phyloP scores from a whole-genome alignment of 805 yeast genomes.

The Tetrapisispora namnaoensis region DNA sequence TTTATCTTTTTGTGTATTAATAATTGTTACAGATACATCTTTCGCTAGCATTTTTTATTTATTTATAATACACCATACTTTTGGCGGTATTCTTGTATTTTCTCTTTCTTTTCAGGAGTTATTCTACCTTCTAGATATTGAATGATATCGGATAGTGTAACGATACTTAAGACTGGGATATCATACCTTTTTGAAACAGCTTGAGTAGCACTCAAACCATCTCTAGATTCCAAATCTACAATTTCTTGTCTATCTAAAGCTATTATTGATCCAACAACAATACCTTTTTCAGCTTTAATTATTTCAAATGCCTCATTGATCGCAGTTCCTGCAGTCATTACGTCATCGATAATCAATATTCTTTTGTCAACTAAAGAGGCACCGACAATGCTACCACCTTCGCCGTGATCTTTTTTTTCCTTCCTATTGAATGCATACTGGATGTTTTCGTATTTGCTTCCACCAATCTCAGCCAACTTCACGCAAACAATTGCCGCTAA shows the following conservation, averaged over 20 bases:
- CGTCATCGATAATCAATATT: constrained; percentile 87
- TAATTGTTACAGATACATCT: neutral
- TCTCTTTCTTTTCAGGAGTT: constrained; percentile 45
- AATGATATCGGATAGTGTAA: constrained; percentile 66
- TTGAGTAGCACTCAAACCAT: constrained; percentile 62
- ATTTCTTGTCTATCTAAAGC: constrained; percentile 96
- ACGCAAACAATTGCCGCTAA: constrained; percentile 88
- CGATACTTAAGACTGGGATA: constrained; percentile 80
- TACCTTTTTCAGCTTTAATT: constrained; percentile 58
- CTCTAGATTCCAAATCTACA: constrained; percentile 43
- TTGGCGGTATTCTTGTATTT: constrained; percentile 48
- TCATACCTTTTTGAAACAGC: constrained; percentile 60
- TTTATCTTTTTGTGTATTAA: neutral
- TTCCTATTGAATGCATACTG: constrained; percentile 95
- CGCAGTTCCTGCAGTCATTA: constrained; percentile 98
- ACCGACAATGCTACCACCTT: constrained; percentile 94
- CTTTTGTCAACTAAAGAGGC: constrained; percentile 59
- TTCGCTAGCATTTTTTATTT: neutral
- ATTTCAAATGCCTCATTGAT: constrained; percentile 87
- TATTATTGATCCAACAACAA: constrained; percentile 73
- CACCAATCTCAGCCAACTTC: constrained; percentile 83
- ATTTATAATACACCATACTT: constrained; percentile 28
- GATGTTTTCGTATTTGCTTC: constrained; percentile 59
- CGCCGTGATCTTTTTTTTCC: constrained; percentile 96
- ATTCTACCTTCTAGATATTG: constrained; percentile 47